These are phyloP conservation scores for Irpex rosettiformis DNA, from an alignment of 1,284 basidiomycete genomes.

Conservation along the genomic window DNA sequence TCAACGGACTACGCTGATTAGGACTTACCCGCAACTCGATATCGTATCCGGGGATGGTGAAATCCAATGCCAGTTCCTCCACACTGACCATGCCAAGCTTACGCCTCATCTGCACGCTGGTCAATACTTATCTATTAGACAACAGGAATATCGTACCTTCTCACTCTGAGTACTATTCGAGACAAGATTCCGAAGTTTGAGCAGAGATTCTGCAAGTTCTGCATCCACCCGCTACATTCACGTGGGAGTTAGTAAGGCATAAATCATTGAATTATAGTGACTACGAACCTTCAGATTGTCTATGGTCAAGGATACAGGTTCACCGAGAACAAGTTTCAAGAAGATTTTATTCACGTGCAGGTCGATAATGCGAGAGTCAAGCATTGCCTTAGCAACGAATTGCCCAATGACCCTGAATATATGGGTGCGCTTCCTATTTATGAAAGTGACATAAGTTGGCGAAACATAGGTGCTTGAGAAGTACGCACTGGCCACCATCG, in stretches of 20 bases:
- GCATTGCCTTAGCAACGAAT: slow-evolving; percentile 96
- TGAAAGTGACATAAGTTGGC: not conserved
- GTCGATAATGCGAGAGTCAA: slow-evolving; percentile 98
- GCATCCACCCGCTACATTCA: slow-evolving; percentile 70
- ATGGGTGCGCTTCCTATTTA: slow-evolving; percentile 67
- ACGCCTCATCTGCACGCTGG: slow-evolving; percentile 39
- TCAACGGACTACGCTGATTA: slow-evolving; percentile 2
- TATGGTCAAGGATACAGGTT: slow-evolving; percentile 80
- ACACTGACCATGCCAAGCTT: slow-evolving; percentile 65
- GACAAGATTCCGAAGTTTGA: slow-evolving; percentile 68
- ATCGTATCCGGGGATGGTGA: slow-evolving; percentile 93
- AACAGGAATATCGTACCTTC: slow-evolving; percentile 41
- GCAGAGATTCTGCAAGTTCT: slow-evolving; percentile 82
- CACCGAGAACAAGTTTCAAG: slow-evolving; percentile 83
- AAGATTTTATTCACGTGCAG: slow-evolving; percentile 92
- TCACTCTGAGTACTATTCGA: slow-evolving; percentile 32
- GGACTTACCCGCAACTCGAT: slow-evolving; percentile 80
- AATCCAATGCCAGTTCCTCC: slow-evolving; percentile 90
- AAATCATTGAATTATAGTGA: not conserved
- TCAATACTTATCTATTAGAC: not conserved
- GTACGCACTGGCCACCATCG: slow-evolving; percentile 68
- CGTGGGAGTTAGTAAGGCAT: not conserved
- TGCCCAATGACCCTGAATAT: slow-evolving; percentile 91
- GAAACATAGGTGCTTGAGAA: not conserved
- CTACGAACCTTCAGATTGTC: slow-evolving; percentile 70